Conservation (phyloP, 2,329 filamentous ascomycete species). For the Fusarium dimerum region DNA sequence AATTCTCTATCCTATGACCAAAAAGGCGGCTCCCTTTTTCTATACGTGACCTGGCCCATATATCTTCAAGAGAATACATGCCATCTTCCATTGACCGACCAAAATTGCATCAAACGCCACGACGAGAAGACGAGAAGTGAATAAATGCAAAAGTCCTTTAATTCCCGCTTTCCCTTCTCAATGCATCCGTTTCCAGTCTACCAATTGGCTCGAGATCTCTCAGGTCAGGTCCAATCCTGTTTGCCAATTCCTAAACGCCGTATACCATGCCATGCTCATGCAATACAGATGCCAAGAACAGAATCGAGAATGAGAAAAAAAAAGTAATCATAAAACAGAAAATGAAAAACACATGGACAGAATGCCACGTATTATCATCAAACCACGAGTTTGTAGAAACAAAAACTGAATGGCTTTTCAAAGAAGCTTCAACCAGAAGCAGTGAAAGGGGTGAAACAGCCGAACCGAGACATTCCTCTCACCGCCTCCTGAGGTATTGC, state of each 20-base stretch:
- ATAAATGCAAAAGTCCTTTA: background rate
- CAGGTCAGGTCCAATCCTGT: background rate
- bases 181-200: background rate
- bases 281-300: background rate
- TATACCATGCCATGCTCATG: background rate
- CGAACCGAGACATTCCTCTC: background rate
- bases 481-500: slow-evolving; percentile 10
- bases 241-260: background rate
- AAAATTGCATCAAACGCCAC: background rate
- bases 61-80: no score
- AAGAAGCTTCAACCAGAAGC: background rate
- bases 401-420: background rate
- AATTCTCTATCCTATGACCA: no score
- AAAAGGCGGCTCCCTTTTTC: no score
- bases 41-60: no score
- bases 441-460: no score
- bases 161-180: background rate
- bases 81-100: no score
- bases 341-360: background rate
- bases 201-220: background rate
- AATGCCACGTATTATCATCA: background rate
- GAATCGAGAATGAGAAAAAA: background rate
- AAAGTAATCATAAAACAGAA: background rate
- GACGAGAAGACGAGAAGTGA: background rate
- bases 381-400: background rate